Base-by-base conservation (phyloP, 768 basidiomycete genomes). In the Russula sp. region DNA sequence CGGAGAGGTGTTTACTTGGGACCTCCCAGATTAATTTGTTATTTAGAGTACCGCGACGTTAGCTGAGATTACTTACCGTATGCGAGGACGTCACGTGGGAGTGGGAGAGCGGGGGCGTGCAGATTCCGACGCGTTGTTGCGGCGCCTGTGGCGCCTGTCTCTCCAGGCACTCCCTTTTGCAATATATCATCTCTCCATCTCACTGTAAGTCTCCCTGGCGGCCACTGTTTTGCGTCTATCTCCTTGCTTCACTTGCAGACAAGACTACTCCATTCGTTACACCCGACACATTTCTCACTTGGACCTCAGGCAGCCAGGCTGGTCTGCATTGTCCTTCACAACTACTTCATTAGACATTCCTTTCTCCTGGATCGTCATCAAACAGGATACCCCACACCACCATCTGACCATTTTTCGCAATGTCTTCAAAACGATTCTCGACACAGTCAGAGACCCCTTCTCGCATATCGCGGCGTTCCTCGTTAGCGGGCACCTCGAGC, bases 1-100 rank as follows among this genome's bases (percentile, higher is more conserved):
- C 5, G 87, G 87, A 1, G 83, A 82, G 71, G 76, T 82, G 20
- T 87, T 76, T 69, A 70, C 79, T 16, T 87, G 85, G 84, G 79
- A 74, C 59, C 73, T 86, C 20, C 84, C 84, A 5, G 84, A 86
- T 4, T 68, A 54, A 64, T 28, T 32, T 14, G 13, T 3, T 18
- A 10, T 24, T 9, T 40, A 42, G 8, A 26, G 24, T 55, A 36
- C 14, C 20, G 9, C 26, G 20, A 24, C 24, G 7, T 24, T 49
- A 36, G n/a, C 32, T 1, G 34, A 38, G 54, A 36, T 36, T 36
- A 36, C 11, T 48, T 44, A 20, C 6, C 10, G 10, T 48, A 18
- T 38, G 36, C 26, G 62, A 49, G 38, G 56, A 63, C 62, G 56
- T 63, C 62, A 63, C 62, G 62, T 63, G 62, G 57, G 36, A 28